Percentiles rank a stretch among this genome's conserved stretches.
Conservation (phyloP, 768 basidiomycete species). For the Dioszegia crocea region DNA sequence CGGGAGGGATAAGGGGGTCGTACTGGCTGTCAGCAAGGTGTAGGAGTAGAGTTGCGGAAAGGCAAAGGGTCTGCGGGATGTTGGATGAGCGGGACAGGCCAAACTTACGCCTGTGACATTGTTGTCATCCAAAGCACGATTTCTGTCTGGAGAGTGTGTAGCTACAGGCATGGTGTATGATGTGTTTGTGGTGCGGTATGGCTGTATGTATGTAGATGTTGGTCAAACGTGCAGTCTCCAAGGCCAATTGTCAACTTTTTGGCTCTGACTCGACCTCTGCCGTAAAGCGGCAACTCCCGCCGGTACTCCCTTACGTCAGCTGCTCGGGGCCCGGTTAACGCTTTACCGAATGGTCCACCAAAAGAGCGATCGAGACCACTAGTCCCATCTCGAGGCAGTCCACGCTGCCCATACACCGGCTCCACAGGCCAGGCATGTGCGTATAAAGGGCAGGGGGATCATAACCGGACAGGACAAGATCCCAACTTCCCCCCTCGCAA, state of each 20-base stretch:
- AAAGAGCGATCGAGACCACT: too few species aligned
- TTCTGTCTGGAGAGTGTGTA: slow-evolving; percentile 36
- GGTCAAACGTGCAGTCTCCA: neutral
- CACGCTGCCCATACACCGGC: too few species aligned
- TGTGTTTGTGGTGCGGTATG: too few species aligned
- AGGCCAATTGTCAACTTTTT: neutral
- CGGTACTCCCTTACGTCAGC: neutral
- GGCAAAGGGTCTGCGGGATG: too few species aligned
- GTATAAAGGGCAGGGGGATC: too few species aligned
- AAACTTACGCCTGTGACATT: slow-evolving; percentile 41
- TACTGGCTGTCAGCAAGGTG: slow-evolving; percentile 57
- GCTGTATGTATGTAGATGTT: neutral
- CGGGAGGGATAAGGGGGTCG: slow-evolving; percentile 92
- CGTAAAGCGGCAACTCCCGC: neutral
- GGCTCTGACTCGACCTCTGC: neutral
- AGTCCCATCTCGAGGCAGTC: too few species aligned
- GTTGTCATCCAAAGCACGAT: slow-evolving; percentile 39
- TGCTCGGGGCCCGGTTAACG: neutral
- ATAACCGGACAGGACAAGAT: too few species aligned
- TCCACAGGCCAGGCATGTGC: too few species aligned
- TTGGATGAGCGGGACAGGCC: too few species aligned
- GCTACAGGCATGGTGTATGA: slow-evolving; percentile 7
- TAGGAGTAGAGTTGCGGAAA: too few species aligned
- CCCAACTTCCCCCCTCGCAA: too few species aligned
- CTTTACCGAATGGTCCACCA: too few species aligned